Percentiles rank a stretch among this genome's conserved stretches.
phyloP scores from a whole-genome alignment of 169 alveolate species.

The Plasmodium berghei region DNA sequence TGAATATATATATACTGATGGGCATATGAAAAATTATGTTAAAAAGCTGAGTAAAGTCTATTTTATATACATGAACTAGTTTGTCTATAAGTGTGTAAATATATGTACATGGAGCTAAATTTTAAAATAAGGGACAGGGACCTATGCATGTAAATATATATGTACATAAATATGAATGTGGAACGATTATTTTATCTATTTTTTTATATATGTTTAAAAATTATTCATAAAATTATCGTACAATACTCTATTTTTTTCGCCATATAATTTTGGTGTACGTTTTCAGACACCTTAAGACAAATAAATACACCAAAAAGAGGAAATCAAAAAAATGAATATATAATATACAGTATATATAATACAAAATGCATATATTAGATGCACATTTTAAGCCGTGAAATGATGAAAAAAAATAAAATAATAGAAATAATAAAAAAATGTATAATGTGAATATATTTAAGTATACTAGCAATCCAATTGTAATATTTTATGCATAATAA shows the following conservation, averaged over 20 bases:
- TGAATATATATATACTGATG: no score
- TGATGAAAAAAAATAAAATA: constrained; percentile 13
- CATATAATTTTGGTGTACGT: no score
- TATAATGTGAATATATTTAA: constrained; percentile 19
- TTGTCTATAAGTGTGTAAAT: no score
- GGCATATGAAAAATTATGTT: no score
- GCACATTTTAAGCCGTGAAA: constrained; percentile 10
- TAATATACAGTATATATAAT: background rate
- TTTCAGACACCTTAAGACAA: constrained; percentile 35
- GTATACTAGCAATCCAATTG: constrained; percentile 24
- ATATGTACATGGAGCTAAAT: no score
- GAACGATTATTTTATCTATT: background rate
- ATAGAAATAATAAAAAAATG: constrained; percentile 32
- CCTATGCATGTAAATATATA: no score
- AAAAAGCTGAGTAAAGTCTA: no score
- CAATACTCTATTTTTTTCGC: background rate
- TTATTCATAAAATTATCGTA: background rate
- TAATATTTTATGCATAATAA: background rate
- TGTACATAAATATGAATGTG: no score
- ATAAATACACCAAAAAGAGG: background rate
- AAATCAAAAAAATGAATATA: constrained; percentile 6
- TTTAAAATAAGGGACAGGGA: no score
- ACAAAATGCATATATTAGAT: constrained; percentile 26
- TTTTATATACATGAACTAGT: no score
- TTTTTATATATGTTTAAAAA: background rate